phyloP scores from a whole-genome alignment of 2,329 filamentous ascomycete species.

The Parastagonospora nodorum region DNA sequence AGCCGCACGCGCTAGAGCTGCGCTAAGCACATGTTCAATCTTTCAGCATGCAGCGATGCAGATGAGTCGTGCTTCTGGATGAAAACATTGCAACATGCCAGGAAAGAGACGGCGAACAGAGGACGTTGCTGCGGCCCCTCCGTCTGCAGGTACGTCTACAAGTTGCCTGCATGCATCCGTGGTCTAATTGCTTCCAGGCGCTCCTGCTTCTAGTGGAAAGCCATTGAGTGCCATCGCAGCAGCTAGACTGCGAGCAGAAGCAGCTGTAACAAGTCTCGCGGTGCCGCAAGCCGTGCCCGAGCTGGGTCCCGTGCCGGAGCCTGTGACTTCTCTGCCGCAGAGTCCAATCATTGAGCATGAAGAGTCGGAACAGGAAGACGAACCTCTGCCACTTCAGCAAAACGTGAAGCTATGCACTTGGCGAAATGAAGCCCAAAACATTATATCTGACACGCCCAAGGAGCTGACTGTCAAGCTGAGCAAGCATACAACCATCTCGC shows the following conservation, averaged over 20 bases:
- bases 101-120: conserved; percentile 38
- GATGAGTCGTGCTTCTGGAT: neutral
- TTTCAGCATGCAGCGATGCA: conserved; percentile 4
- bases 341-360: conserved; percentile 19
- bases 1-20: conserved; percentile 19
- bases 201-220: conserved; percentile 12
- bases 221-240: conserved; percentile 43
- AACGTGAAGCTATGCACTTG: conserved; percentile 41
- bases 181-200: conserved; percentile 6
- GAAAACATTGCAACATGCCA: conserved; percentile 25
- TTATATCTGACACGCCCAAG: conserved; percentile 28
- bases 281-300: conserved; percentile 17
- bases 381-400: conserved; percentile 12
- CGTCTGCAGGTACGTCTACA: conserved; percentile 12
- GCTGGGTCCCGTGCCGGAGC: conserved; percentile 9
- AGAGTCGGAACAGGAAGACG: conserved; percentile 23
- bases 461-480: conserved; percentile 34
- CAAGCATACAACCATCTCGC: conserved; percentile 43
- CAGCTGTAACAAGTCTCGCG: conserved; percentile 11
- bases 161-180: no score
- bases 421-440: conserved; percentile 25
- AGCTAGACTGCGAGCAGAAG: conserved; percentile 34
- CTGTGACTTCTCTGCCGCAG: conserved; percentile 21
- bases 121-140: neutral
- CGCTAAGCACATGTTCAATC: conserved; percentile 24